Conservation (phyloP, 1,284 basidiomycete species). For the Veloboletus limbatus region DNA sequence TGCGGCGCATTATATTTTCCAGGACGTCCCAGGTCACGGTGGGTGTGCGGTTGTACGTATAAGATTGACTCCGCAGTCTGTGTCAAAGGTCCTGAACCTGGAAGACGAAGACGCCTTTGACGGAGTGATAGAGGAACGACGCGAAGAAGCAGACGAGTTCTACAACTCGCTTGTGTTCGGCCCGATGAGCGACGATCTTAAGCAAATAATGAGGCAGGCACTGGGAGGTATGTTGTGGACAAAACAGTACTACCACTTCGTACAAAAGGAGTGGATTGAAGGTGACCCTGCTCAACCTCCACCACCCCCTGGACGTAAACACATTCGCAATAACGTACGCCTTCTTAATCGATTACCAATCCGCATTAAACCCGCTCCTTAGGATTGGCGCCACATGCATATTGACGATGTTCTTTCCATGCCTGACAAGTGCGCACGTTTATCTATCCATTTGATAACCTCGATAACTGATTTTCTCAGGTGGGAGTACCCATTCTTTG, state of each 20-base stretch:
- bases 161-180: conserved; percentile 80
- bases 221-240: conserved; percentile 98
- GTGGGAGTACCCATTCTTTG: conserved; percentile 98
- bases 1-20: conserved; percentile 89
- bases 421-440: conserved; percentile 82
- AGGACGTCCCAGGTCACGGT: conserved; percentile 83
- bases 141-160: conserved; percentile 95
- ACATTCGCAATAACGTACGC: conserved; percentile 75
- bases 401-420: conserved; percentile 96
- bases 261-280: conserved; percentile 94
- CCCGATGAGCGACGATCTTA: conserved; percentile 87
- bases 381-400: conserved; percentile 95
- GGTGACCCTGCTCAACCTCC: conserved; percentile 95
- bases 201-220: conserved; percentile 97
- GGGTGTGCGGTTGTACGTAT: conserved; percentile 95
- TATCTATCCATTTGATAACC: not conserved
- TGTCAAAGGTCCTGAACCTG: conserved; percentile 74
- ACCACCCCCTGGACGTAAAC: conserved; percentile 88
- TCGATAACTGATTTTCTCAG: conserved; percentile 35
- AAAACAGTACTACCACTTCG: conserved; percentile 95
- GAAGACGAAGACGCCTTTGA: conserved; percentile 92
- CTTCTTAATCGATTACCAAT: not conserved
- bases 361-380: conserved; percentile 7
- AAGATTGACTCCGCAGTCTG: conserved; percentile 82
- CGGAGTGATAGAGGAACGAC: conserved; percentile 81